phyloP scores from a whole-genome alignment of 352 stramenopile genomes.

The Globisporangium apiculatum region DNA sequence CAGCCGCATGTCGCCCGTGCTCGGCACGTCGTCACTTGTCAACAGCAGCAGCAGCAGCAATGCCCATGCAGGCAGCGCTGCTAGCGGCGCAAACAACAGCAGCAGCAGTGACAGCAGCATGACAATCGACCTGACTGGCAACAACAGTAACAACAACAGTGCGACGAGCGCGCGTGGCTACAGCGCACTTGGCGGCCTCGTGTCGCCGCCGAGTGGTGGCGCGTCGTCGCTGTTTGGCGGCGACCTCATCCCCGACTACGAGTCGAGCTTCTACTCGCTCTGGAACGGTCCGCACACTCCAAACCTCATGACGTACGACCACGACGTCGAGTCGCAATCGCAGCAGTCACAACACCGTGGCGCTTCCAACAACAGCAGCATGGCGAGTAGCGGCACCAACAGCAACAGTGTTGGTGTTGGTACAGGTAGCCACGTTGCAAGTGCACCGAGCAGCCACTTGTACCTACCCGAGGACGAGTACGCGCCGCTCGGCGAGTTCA shows the following conservation, averaged over 20 bases:
- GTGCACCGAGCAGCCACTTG: conserved; percentile 12
- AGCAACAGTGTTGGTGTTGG: not conserved
- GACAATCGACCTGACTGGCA: conserved; percentile 10
- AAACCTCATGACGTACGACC: conserved; percentile 47
- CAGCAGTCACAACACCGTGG: conserved; percentile 6
- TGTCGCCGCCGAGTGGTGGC: conserved; percentile 15
- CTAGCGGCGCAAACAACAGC: conserved; percentile 8
- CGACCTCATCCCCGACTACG: conserved; percentile 62
- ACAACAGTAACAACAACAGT: conserved; percentile 4
- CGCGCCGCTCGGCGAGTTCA: conserved; percentile 52
- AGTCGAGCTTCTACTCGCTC: conserved; percentile 60
- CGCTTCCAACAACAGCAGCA: not conserved
- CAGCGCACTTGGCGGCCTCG: conserved; percentile 9
- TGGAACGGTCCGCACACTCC: conserved; percentile 40
- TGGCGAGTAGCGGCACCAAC: not conserved
- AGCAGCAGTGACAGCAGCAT: not conserved
- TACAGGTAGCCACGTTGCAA: not conserved
- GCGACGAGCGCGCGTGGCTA: not conserved
- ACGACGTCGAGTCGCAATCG: conserved; percentile 15
- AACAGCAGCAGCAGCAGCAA: not conserved
- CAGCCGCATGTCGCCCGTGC: conserved; percentile 15
- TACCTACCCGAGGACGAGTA: conserved; percentile 59
- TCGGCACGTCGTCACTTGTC: conserved; percentile 5
- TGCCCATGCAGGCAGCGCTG: no score
- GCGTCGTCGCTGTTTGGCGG: conserved; percentile 41